Conservation (phyloP, 805 yeast species). For the Saturnispora silvae region DNA sequence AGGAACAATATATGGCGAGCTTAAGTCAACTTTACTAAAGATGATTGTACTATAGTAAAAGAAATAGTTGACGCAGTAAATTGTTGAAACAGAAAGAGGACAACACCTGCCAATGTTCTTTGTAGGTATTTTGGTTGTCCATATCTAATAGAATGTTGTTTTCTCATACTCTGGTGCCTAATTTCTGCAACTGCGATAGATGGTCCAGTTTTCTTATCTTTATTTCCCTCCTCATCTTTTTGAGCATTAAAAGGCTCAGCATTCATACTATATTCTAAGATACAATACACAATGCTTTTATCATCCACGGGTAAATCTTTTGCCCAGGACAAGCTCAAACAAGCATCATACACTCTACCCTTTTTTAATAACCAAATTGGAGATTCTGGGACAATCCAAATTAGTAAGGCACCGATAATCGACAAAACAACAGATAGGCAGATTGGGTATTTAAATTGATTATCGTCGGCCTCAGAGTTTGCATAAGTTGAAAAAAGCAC, state of each 20-base stretch:
- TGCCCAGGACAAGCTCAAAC: conserved; percentile 15
- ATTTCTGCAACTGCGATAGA: no score
- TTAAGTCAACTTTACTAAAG: conserved; percentile 40
- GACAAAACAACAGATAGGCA: conserved; percentile 14
- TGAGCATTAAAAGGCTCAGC: conserved; percentile 2
- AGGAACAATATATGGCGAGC: conserved; percentile 45
- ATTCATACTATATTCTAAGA: background rate
- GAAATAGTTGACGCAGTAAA: conserved; percentile 54
- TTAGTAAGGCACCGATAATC: conserved; percentile 8
- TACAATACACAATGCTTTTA: conserved; percentile 11
- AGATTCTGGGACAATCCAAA: conserved; percentile 27
- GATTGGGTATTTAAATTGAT: conserved; percentile 20
- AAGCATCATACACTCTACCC: conserved; percentile 10
- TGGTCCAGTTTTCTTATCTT: background rate
- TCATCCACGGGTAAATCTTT: conserved; percentile 15
- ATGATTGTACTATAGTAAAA: conserved; percentile 57
- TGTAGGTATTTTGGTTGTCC: conserved; percentile 24
- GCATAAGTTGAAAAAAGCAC: conserved; percentile 15
- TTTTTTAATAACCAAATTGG: conserved; percentile 22
- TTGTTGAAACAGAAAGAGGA: conserved; percentile 31
- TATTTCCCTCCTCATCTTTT: background rate
- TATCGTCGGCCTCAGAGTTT: conserved; percentile 1
- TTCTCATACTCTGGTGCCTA: background rate
- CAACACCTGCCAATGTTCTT: conserved; percentile 23
- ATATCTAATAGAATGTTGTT: conserved; percentile 13